Percentiles rank a stretch among this genome's conserved stretches.
phyloP scores from a whole-genome alignment of 2,329 filamentous ascomycete species.

The Dothideomycetes sp. region DNA sequence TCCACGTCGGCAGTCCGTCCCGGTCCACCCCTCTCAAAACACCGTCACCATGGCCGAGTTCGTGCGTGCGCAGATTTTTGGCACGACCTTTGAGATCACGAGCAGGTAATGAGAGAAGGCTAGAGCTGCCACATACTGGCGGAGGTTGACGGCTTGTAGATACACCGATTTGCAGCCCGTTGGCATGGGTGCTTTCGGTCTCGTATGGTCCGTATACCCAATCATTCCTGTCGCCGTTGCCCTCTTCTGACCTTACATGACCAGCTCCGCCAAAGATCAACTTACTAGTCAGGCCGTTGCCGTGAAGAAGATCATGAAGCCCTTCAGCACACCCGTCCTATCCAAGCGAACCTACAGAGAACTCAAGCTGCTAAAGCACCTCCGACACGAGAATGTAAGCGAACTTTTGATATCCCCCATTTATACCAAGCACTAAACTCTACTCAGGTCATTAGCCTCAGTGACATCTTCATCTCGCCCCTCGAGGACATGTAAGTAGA shows the following conservation, averaged over 20 bases:
- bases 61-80: slow-evolving; percentile 97
- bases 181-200: slow-evolving; percentile 96
- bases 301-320: slow-evolving; percentile 99
- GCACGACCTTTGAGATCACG: slow-evolving; percentile 98
- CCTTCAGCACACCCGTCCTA: slow-evolving; percentile 96
- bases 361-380: slow-evolving; percentile 91
- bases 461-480: slow-evolving; percentile 98
- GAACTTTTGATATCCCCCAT: too few species aligned
- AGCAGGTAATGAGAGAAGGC: slow-evolving; percentile 56
- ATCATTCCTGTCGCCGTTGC: background rate
- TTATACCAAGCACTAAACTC: too few species aligned
- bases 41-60: slow-evolving; percentile 84
- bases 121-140: too few species aligned
- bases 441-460: slow-evolving; percentile 77
- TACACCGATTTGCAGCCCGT: slow-evolving; percentile 98
- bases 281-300: slow-evolving; percentile 94
- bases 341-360: slow-evolving; percentile 97
- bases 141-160: slow-evolving; percentile 36
- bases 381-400: slow-evolving; percentile 87
- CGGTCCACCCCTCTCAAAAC: slow-evolving; percentile 1
- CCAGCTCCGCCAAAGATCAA: slow-evolving; percentile 90
- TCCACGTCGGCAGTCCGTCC: too few species aligned
- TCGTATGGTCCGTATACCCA: slow-evolving; percentile 63
- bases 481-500: slow-evolving; percentile 81
- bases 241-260: background rate